Base-by-base conservation (phyloP, 495 filamentous ascomycete species). In the Cenococcum geophilum region DNA sequence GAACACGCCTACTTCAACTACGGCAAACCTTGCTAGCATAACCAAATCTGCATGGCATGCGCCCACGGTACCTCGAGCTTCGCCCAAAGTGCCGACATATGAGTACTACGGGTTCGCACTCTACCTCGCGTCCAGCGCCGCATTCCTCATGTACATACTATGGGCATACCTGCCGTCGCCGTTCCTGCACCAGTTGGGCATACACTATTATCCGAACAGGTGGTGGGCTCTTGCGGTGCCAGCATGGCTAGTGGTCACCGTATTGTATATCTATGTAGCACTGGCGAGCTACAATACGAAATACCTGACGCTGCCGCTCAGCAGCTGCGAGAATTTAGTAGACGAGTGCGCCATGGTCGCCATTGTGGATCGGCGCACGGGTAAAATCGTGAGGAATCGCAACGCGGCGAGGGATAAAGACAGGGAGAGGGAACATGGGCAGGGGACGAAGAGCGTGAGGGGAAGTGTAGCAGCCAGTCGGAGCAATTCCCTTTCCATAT, bases 31-130 rank as follows among this genome's bases (percentile, higher is more conserved):
- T 11, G 67, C 68, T 5, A 84, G 82, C 36, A 82, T 86, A 18
- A 80, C 85, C 22, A 83, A 81, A 67, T 83, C 82, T 16, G 84
- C 83, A 54, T 80, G 81, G 23, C 78, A 77, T 25, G 81, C 86
- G 37, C 84, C 84, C 47, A 88, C 88, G 0, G 84, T 96, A 14
- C 90, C 93, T 0, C 86, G 91, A 37, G 93, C 91, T 16, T 86
- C 86, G 47, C 93, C 93, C 0, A 92, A 91, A 66, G 91, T 97
- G 0, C 93, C 93, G 9, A 98, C 93, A 0, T 97, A 98, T 73
- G 93, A 98, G 71, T 98, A 98, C 80, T 97, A 98, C 72, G 93
- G 93, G 63, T 97, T 98, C 75, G 92, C 93, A 54, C 80, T 98
- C 25, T 97, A 98, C 72, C 80, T 98, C 25, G 86, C 89, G 67